These are phyloP conservation scores for Melastoma malabathricum DNA, from an alignment of 345 rosid species.

Conservation along the genomic window DNA sequence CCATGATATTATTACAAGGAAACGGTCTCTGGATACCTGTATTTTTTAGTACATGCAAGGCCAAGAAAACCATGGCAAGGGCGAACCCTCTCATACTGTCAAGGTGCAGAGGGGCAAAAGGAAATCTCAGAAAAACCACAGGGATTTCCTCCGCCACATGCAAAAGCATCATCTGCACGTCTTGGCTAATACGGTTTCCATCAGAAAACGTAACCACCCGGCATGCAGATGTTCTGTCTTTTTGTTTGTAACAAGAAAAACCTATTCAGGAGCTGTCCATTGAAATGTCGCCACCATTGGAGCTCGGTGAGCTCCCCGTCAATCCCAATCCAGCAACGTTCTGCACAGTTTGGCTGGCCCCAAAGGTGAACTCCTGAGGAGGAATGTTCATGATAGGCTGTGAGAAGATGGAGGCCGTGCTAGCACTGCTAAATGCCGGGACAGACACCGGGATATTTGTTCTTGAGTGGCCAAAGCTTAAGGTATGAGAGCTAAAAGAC, in stretches of 20 bases:
- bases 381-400: constrained; percentile 27
- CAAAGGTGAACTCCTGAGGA: constrained; percentile 61
- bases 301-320: constrained; percentile 17
- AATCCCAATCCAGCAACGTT: constrained; percentile 14
- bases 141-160: no score
- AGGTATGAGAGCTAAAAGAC: constrained; percentile 20
- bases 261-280: constrained; percentile 55
- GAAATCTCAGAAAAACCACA: no score
- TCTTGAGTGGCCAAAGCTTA: constrained; percentile 59
- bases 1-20: no score
- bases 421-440: constrained; percentile 31
- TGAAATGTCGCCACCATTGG: constrained; percentile 38
- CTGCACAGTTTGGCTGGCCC: constrained; percentile 33
- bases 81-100: no score
- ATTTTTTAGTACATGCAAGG: no score
- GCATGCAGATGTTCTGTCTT: no score
- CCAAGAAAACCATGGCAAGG: no score
- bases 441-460: constrained; percentile 24
- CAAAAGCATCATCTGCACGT: no score
- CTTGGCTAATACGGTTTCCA: no score
- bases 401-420: constrained; percentile 44
- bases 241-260: background rate
- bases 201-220: no score
- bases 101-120: no score
- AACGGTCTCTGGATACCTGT: no score